Percentiles rank a stretch among this genome's conserved stretches.
phyloP scores from a whole-genome alignment of 2,329 filamentous ascomycete genomes.

The Aspergillus sp. region DNA sequence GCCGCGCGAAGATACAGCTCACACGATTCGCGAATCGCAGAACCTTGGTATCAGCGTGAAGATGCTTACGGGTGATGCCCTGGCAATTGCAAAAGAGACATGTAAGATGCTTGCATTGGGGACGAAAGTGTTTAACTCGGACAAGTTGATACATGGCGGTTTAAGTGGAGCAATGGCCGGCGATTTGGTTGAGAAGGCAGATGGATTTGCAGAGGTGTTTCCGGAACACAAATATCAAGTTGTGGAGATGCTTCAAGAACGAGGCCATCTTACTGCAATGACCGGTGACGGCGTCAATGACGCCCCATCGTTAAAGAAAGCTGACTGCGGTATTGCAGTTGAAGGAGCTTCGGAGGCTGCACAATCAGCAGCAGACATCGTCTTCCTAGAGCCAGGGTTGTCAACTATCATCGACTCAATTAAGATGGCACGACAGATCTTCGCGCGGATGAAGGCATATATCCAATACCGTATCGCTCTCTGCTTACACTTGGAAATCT shows the following conservation, averaged over 20 bases:
- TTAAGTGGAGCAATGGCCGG: conserved; percentile 71
- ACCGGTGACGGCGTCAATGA: conserved; percentile 75
- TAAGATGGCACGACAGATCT: conserved; percentile 72
- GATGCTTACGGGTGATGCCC: conserved; percentile 78
- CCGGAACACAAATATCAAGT: conserved; percentile 76
- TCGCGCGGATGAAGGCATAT: conserved; percentile 76
- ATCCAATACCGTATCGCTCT: conserved; percentile 76
- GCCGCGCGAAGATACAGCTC: conserved; percentile 74
- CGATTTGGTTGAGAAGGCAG: conserved; percentile 72
- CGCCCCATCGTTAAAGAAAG: conserved; percentile 71
- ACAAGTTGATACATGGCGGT: conserved; percentile 73
- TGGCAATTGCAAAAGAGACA: conserved; percentile 77
- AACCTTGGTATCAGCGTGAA: conserved; percentile 75
- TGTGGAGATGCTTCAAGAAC: conserved; percentile 72
- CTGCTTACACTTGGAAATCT: conserved; percentile 72
- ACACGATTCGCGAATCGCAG: conserved; percentile 74
- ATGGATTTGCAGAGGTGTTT: conserved; percentile 73
- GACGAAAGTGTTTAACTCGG: conserved; percentile 78
- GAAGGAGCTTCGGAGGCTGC: conserved; percentile 72
- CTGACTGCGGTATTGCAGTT: conserved; percentile 72
- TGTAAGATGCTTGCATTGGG: conserved; percentile 78
- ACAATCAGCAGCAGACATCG: conserved; percentile 71
- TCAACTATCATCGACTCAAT: conserved; percentile 72
- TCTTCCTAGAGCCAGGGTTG: conserved; percentile 70
- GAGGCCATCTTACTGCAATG: conserved; percentile 71